Base-by-base conservation (phyloP, 805 yeast genomes). In the Kazachstania psychrophila region DNA sequence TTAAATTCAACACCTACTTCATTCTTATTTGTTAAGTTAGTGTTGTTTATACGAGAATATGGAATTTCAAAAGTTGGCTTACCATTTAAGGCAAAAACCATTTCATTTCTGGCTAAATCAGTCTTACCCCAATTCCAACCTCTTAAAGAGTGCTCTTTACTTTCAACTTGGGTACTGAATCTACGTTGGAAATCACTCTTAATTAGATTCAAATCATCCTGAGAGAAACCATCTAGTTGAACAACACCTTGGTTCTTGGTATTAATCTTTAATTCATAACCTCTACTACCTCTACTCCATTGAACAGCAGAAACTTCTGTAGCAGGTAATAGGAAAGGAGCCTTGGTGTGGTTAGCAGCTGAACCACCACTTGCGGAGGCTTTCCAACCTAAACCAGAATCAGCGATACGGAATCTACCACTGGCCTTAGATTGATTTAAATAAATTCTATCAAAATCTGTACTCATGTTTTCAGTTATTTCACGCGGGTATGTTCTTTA, bases 101-200 rank as follows among this genome's bases (percentile, higher is more conserved):
- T 67, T 60, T 92, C 98, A 49, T 86, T 84, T 58, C 95, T 75
- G 15, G 94, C 95, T 56, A 92, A 74, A 57, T 88, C 95, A 12
- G 89, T 70, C 45, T 80, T 77, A 37, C 99, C 99, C 98, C 98
- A 92, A 62, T 92, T 92, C 98, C 98, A 92, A 23, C 99, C 99
- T 64, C 96, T 75, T 46, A 92, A 66, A 4, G 96, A 82, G 61
- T 92, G 98, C 51, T 89, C 97, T 51, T 71, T 76, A 44, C 73
- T 79, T 49, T 92, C 97, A 40, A 92, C 69, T 38, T 73, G 73
- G 29, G 84, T 66, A 38, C 68, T 69, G 60, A 87, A 85, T 52
- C 81, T 73, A 47, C 87, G 69, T 54, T 82, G 87, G 47, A 92
- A 68, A 47, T 88, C 94, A 53, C 74, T 81, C 60, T 88, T 89